Evolutionary conservation across 352 stramenopile genomes (phyloP), one percentile per base, ranked within the genome.

Genomic region (Phytopythium cucurbitacearum): DNA sequence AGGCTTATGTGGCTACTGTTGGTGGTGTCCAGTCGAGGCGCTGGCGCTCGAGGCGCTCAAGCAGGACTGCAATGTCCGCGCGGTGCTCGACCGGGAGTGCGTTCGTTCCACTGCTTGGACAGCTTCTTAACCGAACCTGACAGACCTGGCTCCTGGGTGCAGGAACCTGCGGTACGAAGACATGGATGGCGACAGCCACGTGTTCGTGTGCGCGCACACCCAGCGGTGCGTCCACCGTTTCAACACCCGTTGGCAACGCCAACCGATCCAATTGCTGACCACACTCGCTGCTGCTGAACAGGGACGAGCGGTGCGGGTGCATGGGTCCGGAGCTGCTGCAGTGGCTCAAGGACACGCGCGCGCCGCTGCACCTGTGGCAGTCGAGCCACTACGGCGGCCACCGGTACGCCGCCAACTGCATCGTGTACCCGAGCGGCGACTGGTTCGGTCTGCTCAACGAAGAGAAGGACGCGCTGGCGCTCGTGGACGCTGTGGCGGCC

Each of bases 381-480:
- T 73, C 75, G 3, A 92, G 79, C 45, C 79, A 92, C 48, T 89
- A 80, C 47, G 79, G 79, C 7, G 82, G 79, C n/a, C 77, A 90
- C 43, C 79, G 79, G 4, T 88, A 88, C 53, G 82, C 79, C 4
- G 79, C 73, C 32, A 79, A 82, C 46, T 87, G 75, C 49, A 83
- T 92, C 59, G 67, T 74, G 55, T 89, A 92, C 49, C 82, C 82
- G 21, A 79, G 69, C 15, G 79, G 82, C 21, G 75, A 92, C 51
- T 92, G 82, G 79, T 92, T 89, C 50, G 79, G 79, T 2, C 57
- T 88, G 1, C 48, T 92, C 1, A 92, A 92, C 51, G 59, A 73
- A 12, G 59, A 76, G 50, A 55, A 69, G 10, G 80, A 85, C 47
- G 76, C 70, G 0, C 60, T 69, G 34, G 45, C 45, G 1, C 67